Evolutionary conservation across 2,329 filamentous ascomycete genomes (phyloP).

Genomic region (Fusarium sp.): DNA sequence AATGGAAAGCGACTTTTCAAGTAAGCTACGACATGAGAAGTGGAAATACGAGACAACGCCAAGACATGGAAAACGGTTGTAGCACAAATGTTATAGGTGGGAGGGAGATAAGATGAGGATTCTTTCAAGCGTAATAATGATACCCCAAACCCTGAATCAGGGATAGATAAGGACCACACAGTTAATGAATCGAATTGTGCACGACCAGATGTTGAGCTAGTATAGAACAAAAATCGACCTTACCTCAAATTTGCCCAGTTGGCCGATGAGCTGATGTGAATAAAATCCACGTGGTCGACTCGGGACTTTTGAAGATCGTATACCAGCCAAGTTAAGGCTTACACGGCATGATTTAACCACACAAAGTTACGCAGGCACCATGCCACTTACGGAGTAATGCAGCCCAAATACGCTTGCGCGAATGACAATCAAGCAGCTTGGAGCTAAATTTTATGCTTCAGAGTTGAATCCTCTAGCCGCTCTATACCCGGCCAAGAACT

Average conservation of each 20-base stretch:
- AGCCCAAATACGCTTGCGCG: slow-evolving; percentile 12
- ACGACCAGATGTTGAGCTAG: not conserved
- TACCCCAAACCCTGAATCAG: slow-evolving; percentile 33
- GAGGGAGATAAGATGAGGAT: slow-evolving; percentile 21
- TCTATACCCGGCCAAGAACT: slow-evolving; percentile 19
- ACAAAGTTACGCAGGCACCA: slow-evolving; percentile 1
- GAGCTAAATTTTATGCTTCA: not conserved
- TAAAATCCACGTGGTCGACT: slow-evolving; percentile 23
- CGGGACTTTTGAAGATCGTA: slow-evolving; percentile 29
- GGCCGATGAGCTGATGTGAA: slow-evolving; percentile 6
- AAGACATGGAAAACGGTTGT: slow-evolving; percentile 9
- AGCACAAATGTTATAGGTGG: not conserved
- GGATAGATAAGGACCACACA: slow-evolving; percentile 16
- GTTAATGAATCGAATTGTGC: not conserved
- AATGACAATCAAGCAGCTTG: slow-evolving; percentile 19
- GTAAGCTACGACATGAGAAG: slow-evolving; percentile 48
- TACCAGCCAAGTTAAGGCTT: slow-evolving; percentile 20
- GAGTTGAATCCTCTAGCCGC: slow-evolving; percentile 2
- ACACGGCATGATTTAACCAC: slow-evolving; percentile 12
- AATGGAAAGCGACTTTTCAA: slow-evolving; percentile 68
- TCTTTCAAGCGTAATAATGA: slow-evolving; percentile 40
- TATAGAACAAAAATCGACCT: not conserved
- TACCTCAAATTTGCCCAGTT: slow-evolving; percentile 3
- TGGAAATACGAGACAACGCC: not conserved
- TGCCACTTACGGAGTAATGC: not conserved